Base-by-base conservation (phyloP, 306 rosid species). In the Cucumis melo region DNA sequence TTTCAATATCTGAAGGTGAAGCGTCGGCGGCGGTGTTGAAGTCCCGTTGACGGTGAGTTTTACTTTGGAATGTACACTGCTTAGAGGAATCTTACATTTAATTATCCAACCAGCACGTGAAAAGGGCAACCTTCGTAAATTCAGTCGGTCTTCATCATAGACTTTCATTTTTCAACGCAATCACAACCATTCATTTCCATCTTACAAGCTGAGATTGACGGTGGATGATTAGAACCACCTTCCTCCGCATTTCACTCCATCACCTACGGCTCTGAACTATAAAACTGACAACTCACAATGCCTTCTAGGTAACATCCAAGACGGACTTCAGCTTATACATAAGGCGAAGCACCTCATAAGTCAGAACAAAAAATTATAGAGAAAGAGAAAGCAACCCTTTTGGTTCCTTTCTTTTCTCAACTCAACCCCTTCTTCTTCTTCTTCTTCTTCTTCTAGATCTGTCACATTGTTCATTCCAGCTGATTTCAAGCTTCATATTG, bases 261-360 rank as follows among this genome's bases (percentile, higher is more conserved):
- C 5, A 11, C 42, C 36, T 71, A 46, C 75, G 42, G 20, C 34
- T 71, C 59, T 71, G 41, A 71, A 48, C 57, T 71, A 8, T 44
- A 24, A 71, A 23, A 24, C 76, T 71, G 59, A 48, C 76, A 48
- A 24, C 76, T 71, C 76, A 71, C 59, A 71, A 15, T 29, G 72
- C 72, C 20, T 64, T 64, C 72, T 62, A 36, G 42, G 42, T 62
- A 59, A 59, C 65, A 59, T 59, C 65, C 65, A 24, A 24, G 20
- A 46, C 20, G 11, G 34, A 21, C 55, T 48, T 48, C 41, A 13
- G 24, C 76, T 71, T 27, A 23, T 41, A 42, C 32, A 42, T 20
- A 65, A 66, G 24, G 32, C 73, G 4, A 65, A 65, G 17, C 67
- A 29, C 67, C 42, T 32, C 4, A 32, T 32, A 32, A 32, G 36